Evolutionary conservation across 768 basidiomycete genomes (phyloP).

Genomic region (Rickenella mellea): DNA sequence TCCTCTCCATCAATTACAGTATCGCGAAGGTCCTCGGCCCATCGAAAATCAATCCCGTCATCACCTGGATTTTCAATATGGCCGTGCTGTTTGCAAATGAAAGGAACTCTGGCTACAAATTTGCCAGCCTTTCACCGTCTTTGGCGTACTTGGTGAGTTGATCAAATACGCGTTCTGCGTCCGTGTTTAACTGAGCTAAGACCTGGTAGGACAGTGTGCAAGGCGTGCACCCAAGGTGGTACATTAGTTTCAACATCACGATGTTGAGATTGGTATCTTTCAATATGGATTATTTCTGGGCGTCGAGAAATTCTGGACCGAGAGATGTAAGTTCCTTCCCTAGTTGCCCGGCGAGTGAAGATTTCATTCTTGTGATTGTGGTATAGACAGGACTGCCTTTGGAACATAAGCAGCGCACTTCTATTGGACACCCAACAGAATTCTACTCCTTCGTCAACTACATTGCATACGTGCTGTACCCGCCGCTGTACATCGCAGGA

Average conservation of each 20-base stretch:
- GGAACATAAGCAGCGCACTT: conserved; percentile 50
- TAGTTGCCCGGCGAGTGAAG: neutral
- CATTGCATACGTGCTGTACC: conserved; percentile 79
- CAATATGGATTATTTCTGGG: conserved; percentile 90
- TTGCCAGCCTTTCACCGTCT: conserved; percentile 41
- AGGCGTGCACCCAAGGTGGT: conserved; percentile 88
- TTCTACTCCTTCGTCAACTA: conserved; percentile 67
- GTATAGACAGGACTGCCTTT: conserved; percentile 21
- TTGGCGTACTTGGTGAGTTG: conserved; percentile 53
- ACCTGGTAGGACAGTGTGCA: conserved; percentile 45
- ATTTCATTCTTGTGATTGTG: conserved; percentile 5
- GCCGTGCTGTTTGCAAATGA: conserved; percentile 72
- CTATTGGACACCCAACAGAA: conserved; percentile 41
- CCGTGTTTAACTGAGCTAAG: neutral
- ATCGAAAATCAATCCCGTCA: conserved; percentile 35
- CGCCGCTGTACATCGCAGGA: conserved; percentile 91
- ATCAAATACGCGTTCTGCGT: neutral
- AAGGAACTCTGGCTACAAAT: conserved; percentile 62
- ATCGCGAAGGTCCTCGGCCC: conserved; percentile 40
- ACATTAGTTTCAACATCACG: conserved; percentile 90
- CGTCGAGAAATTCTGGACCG: conserved; percentile 32
- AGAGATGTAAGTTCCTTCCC: conserved; percentile 29
- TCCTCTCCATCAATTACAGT: conserved; percentile 61
- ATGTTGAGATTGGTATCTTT: conserved; percentile 92
- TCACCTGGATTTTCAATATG: conserved; percentile 75